Conservation (phyloP, 805 yeast species). For the Candida multigemmis region DNA sequence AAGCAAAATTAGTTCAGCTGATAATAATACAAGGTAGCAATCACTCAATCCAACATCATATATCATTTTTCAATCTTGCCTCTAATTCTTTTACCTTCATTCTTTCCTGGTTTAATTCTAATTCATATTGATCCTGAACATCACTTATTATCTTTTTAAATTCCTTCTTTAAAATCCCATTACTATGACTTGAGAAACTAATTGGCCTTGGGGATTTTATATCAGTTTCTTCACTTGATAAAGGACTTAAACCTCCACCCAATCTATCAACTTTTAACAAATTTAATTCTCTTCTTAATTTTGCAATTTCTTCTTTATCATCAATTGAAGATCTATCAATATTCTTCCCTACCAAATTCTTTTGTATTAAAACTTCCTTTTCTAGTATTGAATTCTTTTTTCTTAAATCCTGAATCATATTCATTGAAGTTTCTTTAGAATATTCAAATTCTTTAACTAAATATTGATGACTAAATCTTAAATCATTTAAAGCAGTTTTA, state of each 20-base stretch:
- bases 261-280: conserved; percentile 35
- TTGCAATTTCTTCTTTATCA: conserved; percentile 30
- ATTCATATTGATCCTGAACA: conserved; percentile 53
- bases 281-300: conserved; percentile 36
- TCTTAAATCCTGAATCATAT: conserved; percentile 44
- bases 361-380: conserved; percentile 26
- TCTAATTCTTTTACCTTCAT: conserved; percentile 37
- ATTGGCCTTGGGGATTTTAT: conserved; percentile 6
- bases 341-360: conserved; percentile 1
- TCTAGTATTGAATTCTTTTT: conserved; percentile 43
- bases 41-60: no score
- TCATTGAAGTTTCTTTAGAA: conserved; percentile 48
- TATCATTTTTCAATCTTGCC: conserved; percentile 9
- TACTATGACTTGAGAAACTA: conserved; percentile 23
- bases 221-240: conserved; percentile 2
- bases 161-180: conserved; percentile 55
- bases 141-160: conserved; percentile 57
- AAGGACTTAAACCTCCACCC: conserved; percentile 17
- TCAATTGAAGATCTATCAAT: conserved; percentile 3
- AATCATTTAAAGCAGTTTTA: conserved; percentile 56
- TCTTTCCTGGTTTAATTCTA: conserved; percentile 48
- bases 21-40: no score
- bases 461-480: conserved; percentile 65
- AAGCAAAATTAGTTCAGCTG: no score
- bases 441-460: conserved; percentile 60